Percentiles rank a stretch among this genome's conserved stretches.
phyloP scores from a whole-genome alignment of 2,329 filamentous ascomycete species.

The Phyllosticta citrichinensis region DNA sequence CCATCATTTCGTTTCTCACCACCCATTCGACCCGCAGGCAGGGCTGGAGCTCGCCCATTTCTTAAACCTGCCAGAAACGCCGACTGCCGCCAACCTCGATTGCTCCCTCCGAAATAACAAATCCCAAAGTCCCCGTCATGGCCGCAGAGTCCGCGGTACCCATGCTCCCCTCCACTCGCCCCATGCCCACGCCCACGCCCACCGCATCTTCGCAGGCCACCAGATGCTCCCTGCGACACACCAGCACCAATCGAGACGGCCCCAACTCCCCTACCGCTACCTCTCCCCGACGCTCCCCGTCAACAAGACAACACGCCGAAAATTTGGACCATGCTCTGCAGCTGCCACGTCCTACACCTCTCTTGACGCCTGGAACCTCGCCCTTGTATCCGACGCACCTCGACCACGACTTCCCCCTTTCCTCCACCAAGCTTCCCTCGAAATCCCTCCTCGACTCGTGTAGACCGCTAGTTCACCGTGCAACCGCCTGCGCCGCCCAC shows the following conservation, averaged over 20 bases:
- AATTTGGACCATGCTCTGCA: conserved; percentile 10
- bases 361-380: conserved; percentile 8
- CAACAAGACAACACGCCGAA: not conserved
- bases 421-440: conserved; percentile 23
- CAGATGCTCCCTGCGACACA: conserved; percentile 19
- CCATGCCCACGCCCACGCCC: not conserved
- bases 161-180: not conserved
- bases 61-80: not conserved
- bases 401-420: conserved; percentile 18
- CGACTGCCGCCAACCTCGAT: not conserved
- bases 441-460: conserved; percentile 29
- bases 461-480: conserved; percentile 23
- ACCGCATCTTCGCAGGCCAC: conserved; percentile 20
- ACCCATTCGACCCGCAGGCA: not conserved
- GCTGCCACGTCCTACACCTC: conserved; percentile 10
- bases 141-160: not conserved
- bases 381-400: conserved; percentile 9
- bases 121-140: not conserved
- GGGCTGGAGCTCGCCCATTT: not conserved
- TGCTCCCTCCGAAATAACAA: not conserved
- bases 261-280: conserved; percentile 2
- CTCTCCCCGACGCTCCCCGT: not conserved
- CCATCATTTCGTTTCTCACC: not conserved
- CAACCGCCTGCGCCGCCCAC: conserved; percentile 19
- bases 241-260: not conserved